Conservation (phyloP, 495 filamentous ascomycete genomes). For the Eremomyces bilateralis region DNA sequence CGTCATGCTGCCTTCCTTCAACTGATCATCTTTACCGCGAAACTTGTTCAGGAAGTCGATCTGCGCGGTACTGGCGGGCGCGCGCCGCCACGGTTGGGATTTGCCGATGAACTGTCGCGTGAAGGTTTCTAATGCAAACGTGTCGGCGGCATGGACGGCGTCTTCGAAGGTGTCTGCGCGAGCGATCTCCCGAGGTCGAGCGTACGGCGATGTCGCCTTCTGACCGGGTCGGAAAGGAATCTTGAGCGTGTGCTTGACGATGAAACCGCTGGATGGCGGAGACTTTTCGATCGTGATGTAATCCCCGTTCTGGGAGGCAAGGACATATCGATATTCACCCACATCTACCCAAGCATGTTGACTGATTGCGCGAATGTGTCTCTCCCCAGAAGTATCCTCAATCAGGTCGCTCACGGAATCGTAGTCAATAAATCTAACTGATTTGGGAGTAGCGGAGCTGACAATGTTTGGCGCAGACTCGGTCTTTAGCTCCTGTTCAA, state of each 20-base stretch:
- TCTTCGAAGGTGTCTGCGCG: conserved; percentile 35
- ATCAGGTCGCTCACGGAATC: conserved; percentile 75
- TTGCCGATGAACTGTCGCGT: conserved; percentile 33
- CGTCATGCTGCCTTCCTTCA: conserved; percentile 35
- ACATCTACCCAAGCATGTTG: conserved; percentile 61
- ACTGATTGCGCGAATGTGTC: conserved; percentile 56
- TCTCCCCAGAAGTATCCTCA: conserved; percentile 54
- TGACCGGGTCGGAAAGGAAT: conserved; percentile 5
- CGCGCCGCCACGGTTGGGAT: conserved; percentile 41
- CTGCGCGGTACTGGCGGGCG: conserved; percentile 45
- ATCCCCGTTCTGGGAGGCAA: conserved; percentile 31
- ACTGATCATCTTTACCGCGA: conserved; percentile 28
- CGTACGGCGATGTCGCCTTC: conserved; percentile 30
- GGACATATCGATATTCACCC: conserved; percentile 36
- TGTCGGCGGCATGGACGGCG: conserved; percentile 67
- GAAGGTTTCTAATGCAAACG: conserved; percentile 44
- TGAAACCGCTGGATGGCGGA: conserved; percentile 3
- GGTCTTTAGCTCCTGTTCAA: conserved; percentile 3
- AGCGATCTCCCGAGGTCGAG: conserved; percentile 43
- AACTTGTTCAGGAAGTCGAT: conserved; percentile 50
- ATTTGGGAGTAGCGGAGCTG: conserved; percentile 8
- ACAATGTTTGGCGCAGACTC: background rate
- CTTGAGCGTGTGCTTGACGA: conserved; percentile 13
- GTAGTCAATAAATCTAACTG: conserved; percentile 64
- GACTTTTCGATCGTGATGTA: conserved; percentile 40